Conservation (phyloP, 805 yeast genomes). For the Debaryomyces maramus region DNA sequence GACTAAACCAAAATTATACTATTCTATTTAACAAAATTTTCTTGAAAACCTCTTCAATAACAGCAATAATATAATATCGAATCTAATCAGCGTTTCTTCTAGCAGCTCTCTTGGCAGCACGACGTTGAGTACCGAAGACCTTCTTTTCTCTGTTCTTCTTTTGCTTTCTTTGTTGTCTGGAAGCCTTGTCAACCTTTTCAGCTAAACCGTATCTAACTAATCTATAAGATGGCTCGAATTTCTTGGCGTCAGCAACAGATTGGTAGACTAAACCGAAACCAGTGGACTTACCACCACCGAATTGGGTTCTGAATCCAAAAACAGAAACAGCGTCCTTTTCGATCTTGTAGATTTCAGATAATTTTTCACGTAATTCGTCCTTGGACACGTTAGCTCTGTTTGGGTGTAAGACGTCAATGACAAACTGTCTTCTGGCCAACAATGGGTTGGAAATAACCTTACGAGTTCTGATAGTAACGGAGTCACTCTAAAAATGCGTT, state of each 20-base stretch:
- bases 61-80: conserved; percentile 11
- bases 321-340: conserved; percentile 95
- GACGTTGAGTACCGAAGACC: conserved; percentile 97
- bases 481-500: conserved; percentile 74
- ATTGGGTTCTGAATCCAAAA: conserved; percentile 99
- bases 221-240: conserved; percentile 99
- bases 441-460: conserved; percentile 99
- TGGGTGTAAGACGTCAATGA: conserved; percentile 99
- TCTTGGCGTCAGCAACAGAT: conserved; percentile 96
- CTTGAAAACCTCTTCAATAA: not conserved
- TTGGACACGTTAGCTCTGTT: conserved; percentile 98
- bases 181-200: conserved; percentile 91
- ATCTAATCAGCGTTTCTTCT: conserved; percentile 83
- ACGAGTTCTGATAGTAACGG: conserved; percentile 99
- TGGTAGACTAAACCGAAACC: conserved; percentile 99
- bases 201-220: conserved; percentile 98
- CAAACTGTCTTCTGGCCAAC: conserved; percentile 99
- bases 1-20: conserved; percentile 15
- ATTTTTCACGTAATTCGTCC: conserved; percentile 96
- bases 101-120: conserved; percentile 90
- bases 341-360: conserved; percentile 85
- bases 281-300: conserved; percentile 99
- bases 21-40: conserved; percentile 11
- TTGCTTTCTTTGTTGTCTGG: conserved; percentile 99
- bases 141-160: conserved; percentile 99